Percentiles rank a stretch among this genome's conserved stretches.
Evolutionary conservation across 371 early-diverging fungal genomes (phyloP).

Genomic region (Mortierella sp.): DNA sequence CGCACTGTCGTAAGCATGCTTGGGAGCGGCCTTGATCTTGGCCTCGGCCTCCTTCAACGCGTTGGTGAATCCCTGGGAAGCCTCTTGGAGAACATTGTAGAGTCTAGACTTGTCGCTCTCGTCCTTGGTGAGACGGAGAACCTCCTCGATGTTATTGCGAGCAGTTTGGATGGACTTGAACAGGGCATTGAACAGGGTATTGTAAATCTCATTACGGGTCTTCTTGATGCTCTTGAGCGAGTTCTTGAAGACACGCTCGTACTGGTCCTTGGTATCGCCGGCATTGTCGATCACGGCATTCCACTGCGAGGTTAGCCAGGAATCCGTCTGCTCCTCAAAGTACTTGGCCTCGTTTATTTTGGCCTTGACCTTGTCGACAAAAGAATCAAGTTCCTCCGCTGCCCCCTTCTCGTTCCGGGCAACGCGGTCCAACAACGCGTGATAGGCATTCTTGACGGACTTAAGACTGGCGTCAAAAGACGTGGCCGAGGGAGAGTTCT

Average conservation of each 20-base stretch:
- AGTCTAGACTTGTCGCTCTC: constrained; percentile 15
- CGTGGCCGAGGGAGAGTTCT: constrained; percentile 24
- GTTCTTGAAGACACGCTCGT: constrained; percentile 38
- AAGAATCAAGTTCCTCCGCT: constrained; percentile 24
- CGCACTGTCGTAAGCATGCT: constrained; percentile 32
- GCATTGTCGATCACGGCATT: constrained; percentile 34
- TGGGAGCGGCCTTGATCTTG: constrained; percentile 35
- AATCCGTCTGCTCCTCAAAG: constrained; percentile 33
- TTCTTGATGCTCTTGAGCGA: constrained; percentile 22
- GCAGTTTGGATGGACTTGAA: constrained; percentile 25
- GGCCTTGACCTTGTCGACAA: constrained; percentile 28
- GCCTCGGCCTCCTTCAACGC: constrained; percentile 26
- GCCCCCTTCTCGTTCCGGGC: constrained; percentile 23
- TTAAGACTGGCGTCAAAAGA: constrained; percentile 26
- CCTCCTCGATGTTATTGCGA: constrained; percentile 22
- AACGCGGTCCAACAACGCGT: constrained; percentile 19
- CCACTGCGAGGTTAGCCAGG: constrained; percentile 44
- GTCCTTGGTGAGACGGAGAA: constrained; percentile 25
- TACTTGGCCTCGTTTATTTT: constrained; percentile 42
- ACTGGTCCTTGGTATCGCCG: constrained; percentile 33
- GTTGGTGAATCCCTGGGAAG: constrained; percentile 19
- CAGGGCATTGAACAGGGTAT: constrained; percentile 18
- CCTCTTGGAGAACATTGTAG: constrained; percentile 27
- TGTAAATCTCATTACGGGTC: constrained; percentile 25
- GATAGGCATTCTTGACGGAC: constrained; percentile 30